Conservation (phyloP, 1,139 yeast genomes). For the Pneumocystis oryctolagi region DNA sequence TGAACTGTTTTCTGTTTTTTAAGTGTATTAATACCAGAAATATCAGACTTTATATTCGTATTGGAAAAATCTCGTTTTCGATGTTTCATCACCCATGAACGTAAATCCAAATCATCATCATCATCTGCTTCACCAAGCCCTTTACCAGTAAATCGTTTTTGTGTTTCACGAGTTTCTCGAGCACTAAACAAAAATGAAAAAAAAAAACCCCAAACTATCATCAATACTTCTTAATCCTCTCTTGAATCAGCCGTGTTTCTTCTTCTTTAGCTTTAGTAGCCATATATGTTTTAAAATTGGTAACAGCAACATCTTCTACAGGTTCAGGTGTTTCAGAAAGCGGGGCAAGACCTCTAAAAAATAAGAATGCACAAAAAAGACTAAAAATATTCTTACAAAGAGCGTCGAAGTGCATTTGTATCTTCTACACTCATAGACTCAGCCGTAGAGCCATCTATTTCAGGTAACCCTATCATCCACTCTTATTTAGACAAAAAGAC, state of each 20-base stretch:
- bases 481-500: not conserved
- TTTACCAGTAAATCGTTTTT: slow-evolving; percentile 20
- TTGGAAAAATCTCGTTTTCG: slow-evolving; percentile 5
- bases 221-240: not conserved
- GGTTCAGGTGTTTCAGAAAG: not conserved
- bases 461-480: not conserved
- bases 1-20: slow-evolving; percentile 6
- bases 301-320: slow-evolving; percentile 20
- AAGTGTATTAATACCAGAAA: not conserved
- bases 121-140: slow-evolving; percentile 20
- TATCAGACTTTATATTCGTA: not conserved
- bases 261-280: slow-evolving; percentile 17
- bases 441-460: not conserved
- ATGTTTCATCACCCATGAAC: slow-evolving; percentile 16
- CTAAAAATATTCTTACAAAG: not conserved
- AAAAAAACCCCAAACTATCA: not conserved
- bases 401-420: not conserved
- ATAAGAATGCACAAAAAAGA: not conserved
- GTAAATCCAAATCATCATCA: slow-evolving; percentile 18
- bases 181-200: slow-evolving; percentile 11
- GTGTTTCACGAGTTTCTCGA: slow-evolving; percentile 18
- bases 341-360: not conserved
- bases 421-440: not conserved
- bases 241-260: slow-evolving; percentile 3
- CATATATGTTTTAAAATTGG: slow-evolving; percentile 22